Evolutionary conservation across 2,329 filamentous ascomycete genomes (phyloP).

Genomic region (Herpotrichia juniperi): DNA sequence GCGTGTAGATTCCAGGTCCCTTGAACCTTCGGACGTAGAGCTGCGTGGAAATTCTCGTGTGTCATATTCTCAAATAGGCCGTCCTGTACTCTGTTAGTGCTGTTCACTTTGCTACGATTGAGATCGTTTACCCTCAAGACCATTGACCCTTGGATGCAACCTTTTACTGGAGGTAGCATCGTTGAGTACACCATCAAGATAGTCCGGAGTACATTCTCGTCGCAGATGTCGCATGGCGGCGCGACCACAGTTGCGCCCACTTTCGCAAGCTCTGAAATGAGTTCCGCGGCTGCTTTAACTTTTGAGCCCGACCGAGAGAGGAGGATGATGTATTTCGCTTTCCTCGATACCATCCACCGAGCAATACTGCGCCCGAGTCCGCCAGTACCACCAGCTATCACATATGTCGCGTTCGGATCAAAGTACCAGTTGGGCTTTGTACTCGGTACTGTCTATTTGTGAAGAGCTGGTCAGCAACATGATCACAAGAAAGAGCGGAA

Average conservation of each 20-base stretch:
- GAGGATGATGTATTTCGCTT: constrained; percentile 3
- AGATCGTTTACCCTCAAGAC: constrained; percentile 8
- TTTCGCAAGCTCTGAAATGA: background rate
- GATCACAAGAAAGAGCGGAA: background rate
- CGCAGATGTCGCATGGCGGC: constrained; percentile 3
- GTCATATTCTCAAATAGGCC: constrained; percentile 10
- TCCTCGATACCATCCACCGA: constrained; percentile 4
- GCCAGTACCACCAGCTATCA: constrained; percentile 7
- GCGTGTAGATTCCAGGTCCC: constrained; percentile 13
- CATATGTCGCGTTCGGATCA: constrained; percentile 3
- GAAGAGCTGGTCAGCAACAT: background rate
- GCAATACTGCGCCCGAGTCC: constrained; percentile 3
- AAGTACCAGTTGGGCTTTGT: background rate
- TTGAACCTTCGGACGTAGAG: background rate
- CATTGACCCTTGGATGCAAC: constrained; percentile 22
- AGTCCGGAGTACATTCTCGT: background rate
- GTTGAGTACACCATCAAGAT: background rate
- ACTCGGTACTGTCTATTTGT: background rate
- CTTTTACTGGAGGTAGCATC: constrained; percentile 19
- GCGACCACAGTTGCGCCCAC: constrained; percentile 1
- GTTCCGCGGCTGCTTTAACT: background rate
- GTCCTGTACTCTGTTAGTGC: constrained; percentile 1
- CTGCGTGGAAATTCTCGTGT: constrained; percentile 2
- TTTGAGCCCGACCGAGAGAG: constrained; percentile 5
- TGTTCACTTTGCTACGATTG: background rate